Percentiles rank a stretch among this genome's conserved stretches.
These are phyloP conservation scores for Cyberlindnera mycetangii DNA, from an alignment of 805 yeast genomes.

Conservation along the genomic window DNA sequence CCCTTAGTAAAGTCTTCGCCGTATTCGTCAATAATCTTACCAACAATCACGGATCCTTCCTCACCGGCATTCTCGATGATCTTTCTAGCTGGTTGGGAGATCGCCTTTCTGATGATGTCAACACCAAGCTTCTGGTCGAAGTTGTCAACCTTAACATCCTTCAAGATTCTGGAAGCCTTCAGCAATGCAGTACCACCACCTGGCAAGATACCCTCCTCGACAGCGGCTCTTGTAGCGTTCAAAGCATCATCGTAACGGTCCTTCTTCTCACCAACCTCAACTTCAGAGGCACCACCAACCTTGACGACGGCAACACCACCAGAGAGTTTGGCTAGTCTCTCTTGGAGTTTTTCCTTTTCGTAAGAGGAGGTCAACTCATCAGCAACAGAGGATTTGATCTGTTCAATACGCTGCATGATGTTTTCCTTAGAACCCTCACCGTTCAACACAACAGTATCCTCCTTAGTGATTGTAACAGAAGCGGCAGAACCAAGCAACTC, in stretches of 20 bases:
- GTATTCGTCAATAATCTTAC: conserved; percentile 56
- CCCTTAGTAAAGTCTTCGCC: conserved; percentile 86
- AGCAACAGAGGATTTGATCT: conserved; percentile 27
- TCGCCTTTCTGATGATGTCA: conserved; percentile 90
- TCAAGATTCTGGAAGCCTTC: conserved; percentile 70
- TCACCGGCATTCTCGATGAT: conserved; percentile 98
- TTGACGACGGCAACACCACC: conserved; percentile 99
- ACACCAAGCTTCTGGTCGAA: conserved; percentile 98
- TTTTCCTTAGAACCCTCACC: conserved; percentile 90
- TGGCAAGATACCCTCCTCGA: conserved; percentile 97
- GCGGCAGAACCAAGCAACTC: conserved; percentile 93
- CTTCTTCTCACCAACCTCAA: conserved; percentile 99
- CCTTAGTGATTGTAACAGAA: conserved; percentile 90
- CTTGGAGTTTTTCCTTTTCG: conserved; percentile 97
- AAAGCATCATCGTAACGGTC: conserved; percentile 98
- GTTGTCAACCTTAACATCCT: conserved; percentile 64
- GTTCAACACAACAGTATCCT: conserved; percentile 91
- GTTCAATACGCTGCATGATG: conserved; percentile 85
- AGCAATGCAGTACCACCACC: conserved; percentile 99
- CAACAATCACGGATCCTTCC: conserved; percentile 96
- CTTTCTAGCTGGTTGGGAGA: conserved; percentile 93
- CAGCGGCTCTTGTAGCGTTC: conserved; percentile 99
- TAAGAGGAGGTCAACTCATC: conserved; percentile 43
- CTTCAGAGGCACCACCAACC: conserved; percentile 97
- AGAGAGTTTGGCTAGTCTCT: conserved; percentile 94